Percentiles rank a stretch among this genome's conserved stretches.
Evolutionary conservation across 2,329 filamentous ascomycete species (phyloP).

Genomic region (Zymoseptoria passerinii): DNA sequence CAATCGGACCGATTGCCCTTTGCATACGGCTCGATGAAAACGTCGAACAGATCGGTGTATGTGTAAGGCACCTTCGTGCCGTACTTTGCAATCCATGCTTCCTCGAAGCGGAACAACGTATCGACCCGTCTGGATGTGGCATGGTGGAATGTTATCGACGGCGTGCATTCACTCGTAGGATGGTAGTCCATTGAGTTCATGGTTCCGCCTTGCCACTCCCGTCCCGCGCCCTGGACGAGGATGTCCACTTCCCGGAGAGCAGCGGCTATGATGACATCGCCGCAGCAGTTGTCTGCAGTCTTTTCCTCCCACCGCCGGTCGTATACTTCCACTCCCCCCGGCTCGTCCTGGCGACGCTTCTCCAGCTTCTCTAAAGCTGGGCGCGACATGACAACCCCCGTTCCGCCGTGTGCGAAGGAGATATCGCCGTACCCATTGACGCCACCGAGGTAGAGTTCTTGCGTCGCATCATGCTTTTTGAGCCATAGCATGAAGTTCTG

Average conservation of each 20-base stretch:
- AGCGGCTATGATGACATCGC: slow-evolving; percentile 47
- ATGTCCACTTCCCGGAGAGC: slow-evolving; percentile 41
- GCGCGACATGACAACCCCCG: slow-evolving; percentile 38
- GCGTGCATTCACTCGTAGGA: slow-evolving; percentile 36
- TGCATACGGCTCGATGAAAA: slow-evolving; percentile 27
- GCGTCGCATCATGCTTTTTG: slow-evolving; percentile 40
- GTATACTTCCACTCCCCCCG: slow-evolving; percentile 31
- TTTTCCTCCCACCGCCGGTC: slow-evolving; percentile 36
- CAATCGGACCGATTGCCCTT: slow-evolving; percentile 26
- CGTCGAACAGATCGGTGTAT: slow-evolving; percentile 27
- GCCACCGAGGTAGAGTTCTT: slow-evolving; percentile 44
- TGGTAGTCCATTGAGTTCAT: slow-evolving; percentile 37
- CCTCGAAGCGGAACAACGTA: slow-evolving; percentile 27
- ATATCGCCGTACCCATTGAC: slow-evolving; percentile 30
- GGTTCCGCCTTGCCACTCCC: slow-evolving; percentile 39
- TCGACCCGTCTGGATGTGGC: slow-evolving; percentile 26
- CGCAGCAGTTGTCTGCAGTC: slow-evolving; percentile 44
- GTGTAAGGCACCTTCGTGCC: slow-evolving; percentile 29
- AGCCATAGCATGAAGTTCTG: slow-evolving; percentile 42
- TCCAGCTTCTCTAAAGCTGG: slow-evolving; percentile 30
- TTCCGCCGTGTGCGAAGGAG: slow-evolving; percentile 37
- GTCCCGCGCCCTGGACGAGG: slow-evolving; percentile 36
- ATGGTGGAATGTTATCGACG: slow-evolving; percentile 34
- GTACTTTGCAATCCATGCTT: slow-evolving; percentile 24
- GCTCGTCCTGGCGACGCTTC: slow-evolving; percentile 31